These are phyloP conservation scores for Clarkia xantiana DNA, from an alignment of 345 rosid species.

Conservation along the genomic window DNA sequence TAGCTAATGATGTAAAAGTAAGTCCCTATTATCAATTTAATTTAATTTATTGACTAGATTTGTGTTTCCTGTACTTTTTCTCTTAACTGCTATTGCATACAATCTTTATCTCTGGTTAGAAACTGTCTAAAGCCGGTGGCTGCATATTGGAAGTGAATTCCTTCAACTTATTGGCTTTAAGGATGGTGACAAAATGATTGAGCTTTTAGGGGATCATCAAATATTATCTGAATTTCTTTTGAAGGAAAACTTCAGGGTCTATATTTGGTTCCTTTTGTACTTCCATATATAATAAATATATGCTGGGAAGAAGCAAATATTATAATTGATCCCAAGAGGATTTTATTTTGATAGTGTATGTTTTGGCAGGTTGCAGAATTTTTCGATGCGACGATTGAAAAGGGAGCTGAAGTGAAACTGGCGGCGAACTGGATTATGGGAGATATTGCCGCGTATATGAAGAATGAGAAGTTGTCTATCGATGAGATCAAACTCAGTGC, in stretches of 20 bases:
- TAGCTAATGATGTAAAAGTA: conserved; percentile 68
- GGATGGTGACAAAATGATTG: neutral
- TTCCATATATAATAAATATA: too few species aligned
- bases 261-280: too few species aligned
- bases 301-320: too few species aligned
- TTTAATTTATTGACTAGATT: neutral
- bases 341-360: conserved; percentile 10
- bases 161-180: too few species aligned
- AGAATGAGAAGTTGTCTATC: conserved; percentile 65
- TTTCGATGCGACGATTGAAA: conserved; percentile 65
- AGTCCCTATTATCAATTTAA: conserved; percentile 13
- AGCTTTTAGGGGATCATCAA: neutral
- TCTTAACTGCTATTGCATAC: neutral
- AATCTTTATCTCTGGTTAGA: neutral
- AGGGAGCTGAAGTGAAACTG: conserved; percentile 68
- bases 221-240: neutral
- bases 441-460: conserved; percentile 81
- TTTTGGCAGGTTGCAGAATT: conserved; percentile 53
- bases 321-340: too few species aligned
- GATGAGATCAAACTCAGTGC: conserved; percentile 65
- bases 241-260: neutral
- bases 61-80: neutral
- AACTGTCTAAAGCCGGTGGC: neutral
- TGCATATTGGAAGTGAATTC: neutral
- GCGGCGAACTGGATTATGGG: conserved; percentile 92